A percentile compares a stretch with the other conserved stretches of the same genome.
Evolutionary conservation across 306 rosid genomes (phyloP).

Genomic region (Alnus rubra): DNA sequence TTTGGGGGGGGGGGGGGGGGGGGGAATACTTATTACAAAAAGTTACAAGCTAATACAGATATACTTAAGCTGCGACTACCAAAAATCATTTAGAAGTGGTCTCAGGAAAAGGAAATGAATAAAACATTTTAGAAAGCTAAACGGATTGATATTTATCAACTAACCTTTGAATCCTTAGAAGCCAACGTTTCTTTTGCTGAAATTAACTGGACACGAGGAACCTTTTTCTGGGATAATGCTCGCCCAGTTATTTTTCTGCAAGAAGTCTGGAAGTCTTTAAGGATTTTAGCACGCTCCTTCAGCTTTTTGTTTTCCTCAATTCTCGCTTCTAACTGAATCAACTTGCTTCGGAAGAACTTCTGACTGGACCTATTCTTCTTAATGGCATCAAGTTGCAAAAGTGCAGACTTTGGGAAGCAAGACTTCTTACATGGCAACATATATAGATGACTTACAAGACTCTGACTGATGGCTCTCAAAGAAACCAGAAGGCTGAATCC

Average conservation of each 20-base stretch:
- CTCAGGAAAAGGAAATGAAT: no score
- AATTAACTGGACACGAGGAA: no score
- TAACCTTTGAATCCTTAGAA: no score
- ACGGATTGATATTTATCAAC: no score
- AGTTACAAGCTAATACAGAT: background rate
- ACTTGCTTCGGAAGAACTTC: slow-evolving; percentile 60
- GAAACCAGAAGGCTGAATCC: slow-evolving; percentile 28
- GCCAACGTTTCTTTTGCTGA: no score
- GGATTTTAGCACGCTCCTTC: slow-evolving; percentile 61
- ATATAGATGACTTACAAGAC: slow-evolving; percentile 32
- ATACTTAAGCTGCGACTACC: background rate
- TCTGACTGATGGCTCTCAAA: slow-evolving; percentile 31
- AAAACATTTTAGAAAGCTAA: no score
- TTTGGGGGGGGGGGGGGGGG: background rate
- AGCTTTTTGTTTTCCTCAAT: slow-evolving; percentile 69
- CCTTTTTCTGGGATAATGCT: slow-evolving; percentile 68
- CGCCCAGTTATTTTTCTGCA: slow-evolving; percentile 67
- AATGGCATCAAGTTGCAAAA: slow-evolving; percentile 65
- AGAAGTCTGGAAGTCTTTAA: slow-evolving; percentile 73
- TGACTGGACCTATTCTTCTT: slow-evolving; percentile 76
- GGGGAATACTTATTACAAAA: background rate
- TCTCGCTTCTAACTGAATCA: slow-evolving; percentile 72
- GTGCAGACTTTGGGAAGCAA: slow-evolving; percentile 65
- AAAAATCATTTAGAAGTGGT: background rate
- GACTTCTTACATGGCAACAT: slow-evolving; percentile 37